A percentile compares a stretch with the other conserved stretches of the same genome.
Evolutionary conservation across 2,329 filamentous ascomycete genomes (phyloP).

Genomic region (Pseudocercospora fijiensis): DNA sequence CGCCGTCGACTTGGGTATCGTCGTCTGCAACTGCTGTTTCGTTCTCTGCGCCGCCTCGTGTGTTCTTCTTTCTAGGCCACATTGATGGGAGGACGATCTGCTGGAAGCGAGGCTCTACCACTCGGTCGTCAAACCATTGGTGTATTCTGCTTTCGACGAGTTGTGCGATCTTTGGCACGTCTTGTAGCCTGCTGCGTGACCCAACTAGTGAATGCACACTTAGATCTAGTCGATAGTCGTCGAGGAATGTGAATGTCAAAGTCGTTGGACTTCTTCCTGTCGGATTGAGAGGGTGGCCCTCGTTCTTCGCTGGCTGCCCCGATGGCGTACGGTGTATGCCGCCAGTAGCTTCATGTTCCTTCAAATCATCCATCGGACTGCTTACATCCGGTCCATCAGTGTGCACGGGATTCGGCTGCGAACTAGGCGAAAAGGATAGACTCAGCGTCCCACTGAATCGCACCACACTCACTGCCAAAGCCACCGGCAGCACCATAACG

Average conservation of each 20-base stretch:
- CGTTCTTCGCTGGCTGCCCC: constrained; percentile 32
- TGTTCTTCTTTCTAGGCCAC: constrained; percentile 83
- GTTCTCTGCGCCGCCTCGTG: constrained; percentile 66
- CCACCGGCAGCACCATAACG: constrained; percentile 86
- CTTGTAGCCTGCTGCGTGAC: constrained; percentile 74
- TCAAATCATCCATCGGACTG: constrained; percentile 29
- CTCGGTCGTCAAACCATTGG: constrained; percentile 83
- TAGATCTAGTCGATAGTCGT: constrained; percentile 82
- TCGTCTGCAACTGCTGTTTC: constrained; percentile 44
- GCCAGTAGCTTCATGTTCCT: constrained; percentile 7
- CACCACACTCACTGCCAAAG: constrained; percentile 85
- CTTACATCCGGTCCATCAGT: constrained; percentile 26
- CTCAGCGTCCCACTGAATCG: constrained; percentile 93
- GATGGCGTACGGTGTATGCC: constrained; percentile 12
- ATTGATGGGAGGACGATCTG: constrained; percentile 79
- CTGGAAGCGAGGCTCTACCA: constrained; percentile 81
- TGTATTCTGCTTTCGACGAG: constrained; percentile 77
- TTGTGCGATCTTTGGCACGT: constrained; percentile 85
- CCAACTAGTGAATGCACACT: constrained; percentile 77
- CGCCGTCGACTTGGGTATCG: constrained; percentile 18
- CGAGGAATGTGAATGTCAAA: constrained; percentile 90
- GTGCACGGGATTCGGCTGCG: constrained; percentile 38
- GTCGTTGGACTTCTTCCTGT: constrained; percentile 61
- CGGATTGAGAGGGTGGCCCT: constrained; percentile 41
- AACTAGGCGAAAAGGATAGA: constrained; percentile 82